Evolutionary conservation across 495 filamentous ascomycete genomes (phyloP).

Genomic region (Trichoderma reesei): DNA sequence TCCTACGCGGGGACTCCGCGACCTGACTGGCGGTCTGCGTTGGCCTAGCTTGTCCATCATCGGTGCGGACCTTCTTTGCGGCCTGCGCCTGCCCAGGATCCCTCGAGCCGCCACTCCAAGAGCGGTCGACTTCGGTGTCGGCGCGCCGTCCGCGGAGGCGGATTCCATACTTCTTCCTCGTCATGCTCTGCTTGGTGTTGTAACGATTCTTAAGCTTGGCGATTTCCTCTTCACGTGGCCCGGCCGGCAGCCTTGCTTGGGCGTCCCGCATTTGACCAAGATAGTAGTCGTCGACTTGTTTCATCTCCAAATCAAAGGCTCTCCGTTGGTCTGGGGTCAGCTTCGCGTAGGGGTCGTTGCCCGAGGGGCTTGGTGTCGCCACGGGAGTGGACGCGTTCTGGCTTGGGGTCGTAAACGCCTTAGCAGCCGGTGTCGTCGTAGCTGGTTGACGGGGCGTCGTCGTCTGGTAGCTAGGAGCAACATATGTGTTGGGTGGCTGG

Average conservation of each 20-base stretch:
- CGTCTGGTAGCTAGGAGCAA: too few relatives aligned
- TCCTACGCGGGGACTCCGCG: conserved; percentile 1
- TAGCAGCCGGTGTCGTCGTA: neutral
- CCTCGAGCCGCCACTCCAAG: neutral
- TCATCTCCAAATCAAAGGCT: conserved; percentile 28
- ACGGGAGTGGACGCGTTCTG: neutral
- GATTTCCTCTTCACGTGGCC: conserved; percentile 14
- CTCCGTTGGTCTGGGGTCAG: conserved; percentile 20
- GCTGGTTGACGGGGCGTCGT: neutral
- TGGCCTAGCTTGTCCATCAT: neutral
- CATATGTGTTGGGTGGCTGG: neutral
- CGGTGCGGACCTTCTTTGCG: neutral
- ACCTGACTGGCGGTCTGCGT: neutral
- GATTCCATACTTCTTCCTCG: conserved; percentile 39
- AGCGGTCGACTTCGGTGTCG: neutral
- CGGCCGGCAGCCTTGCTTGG: conserved; percentile 25
- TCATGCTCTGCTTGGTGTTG: conserved; percentile 39
- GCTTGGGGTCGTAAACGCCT: neutral
- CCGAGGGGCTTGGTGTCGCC: neutral
- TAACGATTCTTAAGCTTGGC: conserved; percentile 36
- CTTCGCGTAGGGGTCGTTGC: conserved; percentile 31
- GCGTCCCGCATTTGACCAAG: conserved; percentile 17
- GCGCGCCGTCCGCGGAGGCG: conserved; percentile 23
- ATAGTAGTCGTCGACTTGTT: conserved; percentile 20
- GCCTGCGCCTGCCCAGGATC: neutral